Conservation (phyloP, 768 basidiomycete genomes). For the Tubosaeta brunneosetosa region DNA sequence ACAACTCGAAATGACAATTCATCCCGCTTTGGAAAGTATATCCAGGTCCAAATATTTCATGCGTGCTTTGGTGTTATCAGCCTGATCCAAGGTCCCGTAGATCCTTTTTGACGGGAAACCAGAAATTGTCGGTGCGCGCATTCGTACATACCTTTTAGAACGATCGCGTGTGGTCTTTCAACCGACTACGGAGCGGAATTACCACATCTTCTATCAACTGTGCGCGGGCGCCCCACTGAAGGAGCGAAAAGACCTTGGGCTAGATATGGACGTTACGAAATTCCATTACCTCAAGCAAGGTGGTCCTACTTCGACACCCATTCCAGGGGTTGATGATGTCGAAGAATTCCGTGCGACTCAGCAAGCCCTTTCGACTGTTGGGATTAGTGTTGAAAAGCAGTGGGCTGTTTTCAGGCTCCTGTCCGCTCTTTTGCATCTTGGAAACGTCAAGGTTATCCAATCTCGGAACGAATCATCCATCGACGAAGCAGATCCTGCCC, state of each 20-base stretch:
- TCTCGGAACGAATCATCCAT: slow-evolving; percentile 78
- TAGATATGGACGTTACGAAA: slow-evolving; percentile 79
- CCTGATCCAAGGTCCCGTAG: slow-evolving; percentile 38
- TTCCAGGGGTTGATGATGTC: slow-evolving; percentile 89
- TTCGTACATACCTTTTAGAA: slow-evolving; percentile 95
- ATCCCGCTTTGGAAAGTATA: slow-evolving; percentile 98
- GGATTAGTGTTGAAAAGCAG: slow-evolving; percentile 95
- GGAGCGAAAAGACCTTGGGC: slow-evolving; percentile 90
- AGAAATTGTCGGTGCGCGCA: slow-evolving; percentile 98
- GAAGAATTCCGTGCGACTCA: slow-evolving; percentile 95
- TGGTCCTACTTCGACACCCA: slow-evolving; percentile 80
- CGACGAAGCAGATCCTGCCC: slow-evolving; percentile 75
- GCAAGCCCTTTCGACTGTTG: slow-evolving; percentile 92
- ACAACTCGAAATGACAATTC: slow-evolving; percentile 99
- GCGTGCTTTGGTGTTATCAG: background rate
- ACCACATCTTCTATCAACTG: slow-evolving; percentile 99
- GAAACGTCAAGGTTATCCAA: slow-evolving; percentile 89
- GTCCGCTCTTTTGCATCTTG: slow-evolving; percentile 92
- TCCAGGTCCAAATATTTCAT: slow-evolving; percentile 55
- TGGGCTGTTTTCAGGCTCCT: slow-evolving; percentile 97
- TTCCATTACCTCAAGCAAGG: slow-evolving; percentile 95
- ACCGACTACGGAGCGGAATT: slow-evolving; percentile 94
- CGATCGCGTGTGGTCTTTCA: slow-evolving; percentile 98
- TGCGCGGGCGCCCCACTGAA: slow-evolving; percentile 93
- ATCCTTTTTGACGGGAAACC: slow-evolving; percentile 94